These are phyloP conservation scores for Saccharomyces hybrid DNA, from an alignment of 1,139 yeast genomes.

Conservation along the genomic window DNA sequence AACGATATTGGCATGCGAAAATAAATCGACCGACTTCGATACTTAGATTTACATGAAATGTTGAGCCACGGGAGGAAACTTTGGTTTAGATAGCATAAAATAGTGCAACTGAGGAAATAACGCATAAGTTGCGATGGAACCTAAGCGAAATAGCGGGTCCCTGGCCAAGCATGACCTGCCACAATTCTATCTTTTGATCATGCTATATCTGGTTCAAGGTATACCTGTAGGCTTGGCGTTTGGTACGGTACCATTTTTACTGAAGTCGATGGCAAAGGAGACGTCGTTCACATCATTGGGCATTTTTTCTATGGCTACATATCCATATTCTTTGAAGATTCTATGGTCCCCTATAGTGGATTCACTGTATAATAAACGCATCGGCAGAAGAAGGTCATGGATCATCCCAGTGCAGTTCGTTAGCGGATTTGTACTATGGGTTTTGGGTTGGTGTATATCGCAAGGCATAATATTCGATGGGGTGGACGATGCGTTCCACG, in stretches of 20 bases:
- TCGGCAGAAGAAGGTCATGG: slow-evolving; percentile 91
- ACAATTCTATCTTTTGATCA: slow-evolving; percentile 63
- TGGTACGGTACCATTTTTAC: slow-evolving; percentile 88
- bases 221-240: slow-evolving; percentile 93
- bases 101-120: not conserved
- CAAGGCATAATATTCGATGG: slow-evolving; percentile 58
- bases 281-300: slow-evolving; percentile 89
- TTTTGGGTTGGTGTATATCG: slow-evolving; percentile 44
- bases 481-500: slow-evolving; percentile 34
- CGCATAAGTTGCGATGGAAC: not conserved
- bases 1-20: not conserved
- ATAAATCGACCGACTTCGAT: not conserved
- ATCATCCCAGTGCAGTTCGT: slow-evolving; percentile 82
- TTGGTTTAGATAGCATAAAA: not conserved
- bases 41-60: not conserved
- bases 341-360: slow-evolving; percentile 96
- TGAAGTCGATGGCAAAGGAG: slow-evolving; percentile 54
- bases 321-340: slow-evolving; percentile 86
- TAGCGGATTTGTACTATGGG: slow-evolving; percentile 60
- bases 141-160: slow-evolving; percentile 2
- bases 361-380: slow-evolving; percentile 56
- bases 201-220: slow-evolving; percentile 80
- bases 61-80: too few relatives aligned
- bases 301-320: slow-evolving; percentile 80
- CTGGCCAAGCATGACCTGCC: slow-evolving; percentile 46